phyloP scores from a whole-genome alignment of 768 basidiomycete genomes.

The Lactifluus hygrophoroides region DNA sequence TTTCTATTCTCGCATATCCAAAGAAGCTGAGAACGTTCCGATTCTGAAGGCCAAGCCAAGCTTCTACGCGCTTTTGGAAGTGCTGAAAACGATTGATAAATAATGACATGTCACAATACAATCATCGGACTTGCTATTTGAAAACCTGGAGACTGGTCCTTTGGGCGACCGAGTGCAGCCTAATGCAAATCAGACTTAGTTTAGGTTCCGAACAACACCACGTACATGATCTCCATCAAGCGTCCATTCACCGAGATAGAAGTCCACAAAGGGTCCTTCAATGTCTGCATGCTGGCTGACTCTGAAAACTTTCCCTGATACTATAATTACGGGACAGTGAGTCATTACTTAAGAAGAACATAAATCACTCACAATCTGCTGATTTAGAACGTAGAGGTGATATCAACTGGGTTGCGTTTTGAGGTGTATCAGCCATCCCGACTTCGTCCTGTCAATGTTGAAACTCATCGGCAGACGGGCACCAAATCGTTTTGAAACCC shows the following conservation, averaged over 20 bases:
- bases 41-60: slow-evolving; percentile 36
- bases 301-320: slow-evolving; percentile 28
- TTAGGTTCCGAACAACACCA: slow-evolving; percentile 4
- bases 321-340: background rate
- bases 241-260: slow-evolving; percentile 37
- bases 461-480: too few species aligned
- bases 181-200: background rate
- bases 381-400: background rate
- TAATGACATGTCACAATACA: too few species aligned
- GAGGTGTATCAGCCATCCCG: background rate
- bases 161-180: slow-evolving; percentile 6
- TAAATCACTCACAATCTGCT: background rate
- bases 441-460: background rate
- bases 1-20: slow-evolving; percentile 31
- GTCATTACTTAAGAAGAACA: background rate
- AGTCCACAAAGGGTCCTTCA: slow-evolving; percentile 33
- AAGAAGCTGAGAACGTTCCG: slow-evolving; percentile 32
- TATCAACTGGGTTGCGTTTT: background rate
- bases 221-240: slow-evolving; percentile 31
- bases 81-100: too few species aligned
- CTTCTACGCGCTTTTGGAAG: slow-evolving; percentile 35
- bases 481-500: too few species aligned
- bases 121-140: slow-evolving; percentile 5
- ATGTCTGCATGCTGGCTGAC: slow-evolving; percentile 27
- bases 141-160: slow-evolving; percentile 2